phyloP scores from a whole-genome alignment of 163 green algal species.

The Scenedesmus sp. region DNA sequence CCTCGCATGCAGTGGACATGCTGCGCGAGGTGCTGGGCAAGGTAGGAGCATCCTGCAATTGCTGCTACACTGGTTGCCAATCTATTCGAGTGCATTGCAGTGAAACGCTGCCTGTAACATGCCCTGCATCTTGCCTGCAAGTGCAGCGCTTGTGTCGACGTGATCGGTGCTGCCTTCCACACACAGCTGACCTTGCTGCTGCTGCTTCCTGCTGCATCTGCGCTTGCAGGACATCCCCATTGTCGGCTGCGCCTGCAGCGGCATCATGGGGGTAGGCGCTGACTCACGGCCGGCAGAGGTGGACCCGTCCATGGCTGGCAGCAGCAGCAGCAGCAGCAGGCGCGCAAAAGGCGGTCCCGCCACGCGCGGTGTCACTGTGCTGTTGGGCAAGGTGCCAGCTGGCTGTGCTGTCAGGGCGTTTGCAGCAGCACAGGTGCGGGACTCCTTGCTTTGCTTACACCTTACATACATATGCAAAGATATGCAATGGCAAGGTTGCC shows the following conservation, averaged over 20 bases:
- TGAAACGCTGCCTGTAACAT: not conserved
- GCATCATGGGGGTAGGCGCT: constrained; percentile 9
- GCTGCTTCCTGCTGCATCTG: not conserved
- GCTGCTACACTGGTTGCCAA: not conserved
- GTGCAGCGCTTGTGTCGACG: not conserved
- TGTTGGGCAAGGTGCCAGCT: constrained; percentile 24
- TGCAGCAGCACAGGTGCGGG: not conserved
- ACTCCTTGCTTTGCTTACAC: not conserved
- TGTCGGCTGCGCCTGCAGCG: not conserved
- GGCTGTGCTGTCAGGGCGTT: constrained; percentile 13
- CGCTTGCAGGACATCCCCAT: not conserved
- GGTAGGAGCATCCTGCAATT: not conserved
- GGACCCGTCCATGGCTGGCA: not conserved
- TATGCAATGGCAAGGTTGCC: not conserved
- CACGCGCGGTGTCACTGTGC: constrained; percentile 1
- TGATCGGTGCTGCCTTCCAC: not conserved
- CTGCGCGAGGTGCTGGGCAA: not conserved
- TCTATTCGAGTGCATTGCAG: not conserved
- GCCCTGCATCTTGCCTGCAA: not conserved
- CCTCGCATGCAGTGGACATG: not conserved
- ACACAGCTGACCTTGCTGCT: not conserved
- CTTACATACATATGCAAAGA: not conserved
- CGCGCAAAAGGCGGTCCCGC: not conserved
- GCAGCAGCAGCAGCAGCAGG: not conserved
- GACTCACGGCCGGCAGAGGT: constrained; percentile 6